Conservation (phyloP, 179 eudicot genomes). For the Gypsophila paniculata region DNA sequence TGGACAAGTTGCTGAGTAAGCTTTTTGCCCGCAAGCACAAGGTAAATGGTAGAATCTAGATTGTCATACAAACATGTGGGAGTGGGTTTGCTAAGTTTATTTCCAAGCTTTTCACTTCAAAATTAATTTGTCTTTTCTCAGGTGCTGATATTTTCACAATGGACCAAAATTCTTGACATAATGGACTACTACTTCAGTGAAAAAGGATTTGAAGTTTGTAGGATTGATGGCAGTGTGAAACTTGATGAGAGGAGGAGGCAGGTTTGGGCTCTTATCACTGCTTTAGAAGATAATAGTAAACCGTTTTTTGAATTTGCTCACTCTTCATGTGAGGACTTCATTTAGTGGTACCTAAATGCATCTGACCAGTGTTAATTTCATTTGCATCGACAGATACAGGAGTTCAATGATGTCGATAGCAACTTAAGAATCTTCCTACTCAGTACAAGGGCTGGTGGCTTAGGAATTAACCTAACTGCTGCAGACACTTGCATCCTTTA, state of each 20-base stretch:
- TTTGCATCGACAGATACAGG: slow-evolving; percentile 59
- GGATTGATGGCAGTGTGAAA: slow-evolving; percentile 90
- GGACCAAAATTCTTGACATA: slow-evolving; percentile 86
- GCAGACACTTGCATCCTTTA: slow-evolving; percentile 97
- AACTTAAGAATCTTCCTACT: slow-evolving; percentile 67
- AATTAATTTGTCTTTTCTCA: slow-evolving; percentile 26
- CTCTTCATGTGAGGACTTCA: not conserved
- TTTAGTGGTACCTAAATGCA: not conserved
- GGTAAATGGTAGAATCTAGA: slow-evolving; percentile 34
- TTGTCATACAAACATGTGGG: not conserved
- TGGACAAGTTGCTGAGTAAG: slow-evolving; percentile 63
- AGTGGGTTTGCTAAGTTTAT: not conserved
- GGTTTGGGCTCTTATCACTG: slow-evolving; percentile 32
- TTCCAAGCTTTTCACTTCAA: no score
- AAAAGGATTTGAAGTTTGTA: slow-evolving; percentile 72
- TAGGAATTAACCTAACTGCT: slow-evolving; percentile 94
- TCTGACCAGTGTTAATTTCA: slow-evolving; percentile 7
- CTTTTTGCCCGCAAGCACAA: slow-evolving; percentile 81
- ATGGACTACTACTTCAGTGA: slow-evolving; percentile 88
- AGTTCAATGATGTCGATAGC: slow-evolving; percentile 73
- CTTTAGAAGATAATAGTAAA: not conserved
- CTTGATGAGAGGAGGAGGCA: slow-evolving; percentile 80
- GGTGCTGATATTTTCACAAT: slow-evolving; percentile 94
- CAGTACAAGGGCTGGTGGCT: slow-evolving; percentile 97
- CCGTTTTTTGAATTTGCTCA: not conserved